Base-by-base conservation (phyloP, 2,329 filamentous ascomycete genomes). In the Penicillium brasilianum region DNA sequence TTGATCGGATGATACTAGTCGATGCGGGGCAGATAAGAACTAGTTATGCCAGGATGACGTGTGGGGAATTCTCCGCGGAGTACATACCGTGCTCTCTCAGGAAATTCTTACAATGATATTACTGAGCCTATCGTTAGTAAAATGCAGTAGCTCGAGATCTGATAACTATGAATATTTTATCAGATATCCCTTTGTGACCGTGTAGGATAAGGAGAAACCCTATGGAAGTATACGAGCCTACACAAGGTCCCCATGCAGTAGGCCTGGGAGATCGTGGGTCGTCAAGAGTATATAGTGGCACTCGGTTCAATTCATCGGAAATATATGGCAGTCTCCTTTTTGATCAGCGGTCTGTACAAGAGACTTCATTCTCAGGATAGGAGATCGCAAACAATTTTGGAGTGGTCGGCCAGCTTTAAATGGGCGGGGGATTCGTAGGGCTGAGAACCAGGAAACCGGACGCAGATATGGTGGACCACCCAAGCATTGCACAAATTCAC, bases 11-110 rank as follows among this genome's bases (percentile, higher is more conserved):
- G 44, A 14, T 48, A 25, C 25, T 25, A 48, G 22, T 7, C n/a
- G 14, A 48, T 48, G 44, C 44, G 44, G 44, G 44, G 44, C 44
- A 48, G 44, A 48, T 48, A 48, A 48, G 44, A 16, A 48, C 44
- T 9, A 9, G 18, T 34, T 28, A 34, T 50, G 28, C 48, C 13
- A 28, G 2, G n/a, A 50, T 50, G 30, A 50, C 48, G 48, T 50
- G 48, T n/a, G 28, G 48, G 30, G 48, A 34, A 34, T 32, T 30
- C 14, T 28, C 25, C 44, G 39, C 39, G 39, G 39, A 20, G 39
- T 13, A 36, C 34, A 34, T 13, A 36, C 34, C 5, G 32, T 10
- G 30, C 39, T 43, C 10, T 18, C 18, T 43, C 9, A 22, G 39
- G 13, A 2, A 11, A 3, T 36, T 36, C 1, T 36, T 36, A 41